Evolutionary conservation across 768 basidiomycete species (phyloP).

Genomic region (Tricholoma sp.): DNA sequence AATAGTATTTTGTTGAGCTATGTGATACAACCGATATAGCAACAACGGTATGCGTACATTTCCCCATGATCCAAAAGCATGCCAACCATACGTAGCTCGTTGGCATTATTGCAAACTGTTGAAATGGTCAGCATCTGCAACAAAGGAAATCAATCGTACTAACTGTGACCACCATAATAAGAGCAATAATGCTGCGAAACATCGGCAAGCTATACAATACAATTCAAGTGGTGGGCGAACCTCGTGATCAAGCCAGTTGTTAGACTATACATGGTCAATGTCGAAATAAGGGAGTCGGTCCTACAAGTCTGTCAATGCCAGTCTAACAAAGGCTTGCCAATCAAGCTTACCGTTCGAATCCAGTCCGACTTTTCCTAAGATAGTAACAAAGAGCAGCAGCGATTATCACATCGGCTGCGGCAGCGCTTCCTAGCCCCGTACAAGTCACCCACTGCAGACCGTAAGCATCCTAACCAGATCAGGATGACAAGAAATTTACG

Average conservation of each 20-base stretch:
- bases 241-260: slow-evolving; percentile 42
- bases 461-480: slow-evolving; percentile 15
- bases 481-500: slow-evolving; percentile 18
- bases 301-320: slow-evolving; percentile 16
- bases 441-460: slow-evolving; percentile 42
- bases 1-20: background rate
- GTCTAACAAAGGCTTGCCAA: background rate
- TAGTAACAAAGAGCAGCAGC: slow-evolving; percentile 44
- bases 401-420: slow-evolving; percentile 46
- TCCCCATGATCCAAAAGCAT: slow-evolving; percentile 47
- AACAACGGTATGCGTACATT: slow-evolving; percentile 30
- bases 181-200: slow-evolving; percentile 31
- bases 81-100: slow-evolving; percentile 43
- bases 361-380: slow-evolving; percentile 43
- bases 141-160: slow-evolving; percentile 4
- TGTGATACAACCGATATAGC: slow-evolving; percentile 1
- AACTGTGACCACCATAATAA: slow-evolving; percentile 37
- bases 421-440: slow-evolving; percentile 40
- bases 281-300: slow-evolving; percentile 40
- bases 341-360: slow-evolving; percentile 32
- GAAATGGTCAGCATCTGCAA: background rate
- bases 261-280: slow-evolving; percentile 39
- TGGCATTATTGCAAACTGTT: slow-evolving; percentile 42
- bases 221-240: slow-evolving; percentile 14
- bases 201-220: background rate